Base-by-base conservation (phyloP, 176 grass and related monocot species). In the Cenchrus americanus region DNA sequence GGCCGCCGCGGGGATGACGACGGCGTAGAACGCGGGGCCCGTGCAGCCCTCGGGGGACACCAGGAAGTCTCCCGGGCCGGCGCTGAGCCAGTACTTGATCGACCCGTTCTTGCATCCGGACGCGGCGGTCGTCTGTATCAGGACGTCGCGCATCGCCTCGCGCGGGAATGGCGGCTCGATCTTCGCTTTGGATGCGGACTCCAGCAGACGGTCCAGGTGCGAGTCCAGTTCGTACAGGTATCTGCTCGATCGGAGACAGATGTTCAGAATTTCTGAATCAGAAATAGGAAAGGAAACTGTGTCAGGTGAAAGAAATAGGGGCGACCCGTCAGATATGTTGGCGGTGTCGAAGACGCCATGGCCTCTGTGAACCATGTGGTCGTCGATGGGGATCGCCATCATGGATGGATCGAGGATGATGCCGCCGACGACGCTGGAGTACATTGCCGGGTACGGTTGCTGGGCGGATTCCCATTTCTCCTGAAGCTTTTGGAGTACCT, bases 331-430 rank as follows among this genome's bases (percentile, higher is more conserved):
- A 49, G 91, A 84, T 51, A 92, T 75, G 79, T 81, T 87, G 46
- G 92, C 87, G 13, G 92, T 94, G 83, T 94, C 92, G 40, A 94
- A 94, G 50, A 94, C 87, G 66, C 92, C 92, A 46, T 94, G 92
- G 2, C 89, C 92, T 84, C 87, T 47, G 80, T 94, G 92, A 34
- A 94, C 87, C 92, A 92, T 94, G 73, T 94, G 92, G 80, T 94
- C 92, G 54, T 94, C 89, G 15, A 92, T 87, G 3, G 84, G 89
- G 77, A 94, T 94, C 44, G 83, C 73, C 92, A 94, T 90, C 73
- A 87, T 91, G 26, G 73, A 78, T 21, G 84, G 87, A 69, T 94
- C 92, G 7, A 85, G 84, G 8, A 85, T 83, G 84, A 94, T 88
- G 14, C 87, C 92, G 18, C 81, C 82, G n/a, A 90, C 55, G 57